Evolutionary conservation across 208 protist species (phyloP), one percentile per base, ranked within the genome.

Genomic region (Phytomonas francai): DNA sequence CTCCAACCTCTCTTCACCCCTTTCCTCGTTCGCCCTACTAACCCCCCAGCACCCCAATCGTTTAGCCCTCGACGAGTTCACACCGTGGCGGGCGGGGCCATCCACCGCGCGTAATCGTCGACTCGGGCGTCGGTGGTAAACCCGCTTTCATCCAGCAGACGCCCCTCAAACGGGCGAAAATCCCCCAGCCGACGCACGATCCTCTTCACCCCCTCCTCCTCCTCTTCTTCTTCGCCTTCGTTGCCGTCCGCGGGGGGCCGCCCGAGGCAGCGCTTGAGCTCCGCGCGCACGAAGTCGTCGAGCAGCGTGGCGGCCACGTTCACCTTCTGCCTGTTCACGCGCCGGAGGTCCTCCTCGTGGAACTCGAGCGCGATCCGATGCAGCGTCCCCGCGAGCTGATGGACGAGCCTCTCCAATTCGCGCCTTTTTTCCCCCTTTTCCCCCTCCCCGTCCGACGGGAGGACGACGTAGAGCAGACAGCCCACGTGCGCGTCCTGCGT

Each of bases 61-160:
- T 36, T 36, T 11, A 36, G 33, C 33, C 33, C 33, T 36, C 33
- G 8, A 3, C 5, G 33, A 36, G 33, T 8, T 65, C 34, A 58
- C 27, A 34, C 61, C 27, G 31, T 59, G 4, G 72, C 31, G 22
- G 68, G 77, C 2, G 88, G 51, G 1, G 78, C 79, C 89, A 92
- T 95, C 89, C 87, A 95, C 1, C 89, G 80, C 39, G 70, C 60
- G 64, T 93, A 95, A 75, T 95, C 89, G 27, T 93, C 89, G 5
- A 83, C 67, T 16, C 87, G 82, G 11, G 87, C 89, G 31, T 90
- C 85, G 2, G 85, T 92, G 1, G 80, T 70, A 72, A 92, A 93
- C 30, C 89, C 89, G 51, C 59, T 77, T 42, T 83, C 79, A 70
- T 93, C 81, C 27, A 90, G 60, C 25, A 78, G 74, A 32, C 89